Percentiles rank a stretch among this genome's conserved stretches.
Conservation (phyloP, 2,329 filamentous ascomycete genomes). For the Aureobasidium melanogenum region DNA sequence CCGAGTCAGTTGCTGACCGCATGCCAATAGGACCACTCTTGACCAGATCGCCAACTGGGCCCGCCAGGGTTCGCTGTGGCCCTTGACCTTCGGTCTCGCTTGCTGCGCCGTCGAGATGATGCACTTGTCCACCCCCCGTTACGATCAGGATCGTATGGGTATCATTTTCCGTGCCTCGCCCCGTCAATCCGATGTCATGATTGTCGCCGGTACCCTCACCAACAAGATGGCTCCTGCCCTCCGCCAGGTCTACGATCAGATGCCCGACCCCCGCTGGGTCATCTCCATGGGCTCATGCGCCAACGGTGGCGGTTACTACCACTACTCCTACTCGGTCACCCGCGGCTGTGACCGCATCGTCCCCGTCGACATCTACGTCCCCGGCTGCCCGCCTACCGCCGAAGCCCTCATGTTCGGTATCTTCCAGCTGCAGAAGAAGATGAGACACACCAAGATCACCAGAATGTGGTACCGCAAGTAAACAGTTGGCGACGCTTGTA, state of each 20-base stretch:
- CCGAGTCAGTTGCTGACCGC: slow-evolving; percentile 16
- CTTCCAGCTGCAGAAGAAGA: slow-evolving; percentile 70
- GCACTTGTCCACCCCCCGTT: slow-evolving; percentile 78
- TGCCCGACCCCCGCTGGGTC: slow-evolving; percentile 83
- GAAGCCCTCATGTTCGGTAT: slow-evolving; percentile 52
- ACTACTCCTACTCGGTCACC: slow-evolving; percentile 71
- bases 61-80: slow-evolving; percentile 77
- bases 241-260: slow-evolving; percentile 85
- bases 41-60: slow-evolving; percentile 78
- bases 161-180: slow-evolving; percentile 88
- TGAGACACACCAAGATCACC: slow-evolving; percentile 48
- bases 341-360: slow-evolving; percentile 69
- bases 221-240: slow-evolving; percentile 93
- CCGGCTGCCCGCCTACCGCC: slow-evolving; percentile 54
- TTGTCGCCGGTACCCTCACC: slow-evolving; percentile 83
- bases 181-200: slow-evolving; percentile 86
- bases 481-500: neutral
- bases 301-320: slow-evolving; percentile 76
- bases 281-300: slow-evolving; percentile 76
- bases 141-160: slow-evolving; percentile 80
- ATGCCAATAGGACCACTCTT: slow-evolving; percentile 56
- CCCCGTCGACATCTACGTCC: slow-evolving; percentile 72
- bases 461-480: slow-evolving; percentile 49
- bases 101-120: slow-evolving; percentile 93
- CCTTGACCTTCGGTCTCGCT: slow-evolving; percentile 79